Conservation (phyloP, 257 asterid species). For the Penstemon eatonii region DNA sequence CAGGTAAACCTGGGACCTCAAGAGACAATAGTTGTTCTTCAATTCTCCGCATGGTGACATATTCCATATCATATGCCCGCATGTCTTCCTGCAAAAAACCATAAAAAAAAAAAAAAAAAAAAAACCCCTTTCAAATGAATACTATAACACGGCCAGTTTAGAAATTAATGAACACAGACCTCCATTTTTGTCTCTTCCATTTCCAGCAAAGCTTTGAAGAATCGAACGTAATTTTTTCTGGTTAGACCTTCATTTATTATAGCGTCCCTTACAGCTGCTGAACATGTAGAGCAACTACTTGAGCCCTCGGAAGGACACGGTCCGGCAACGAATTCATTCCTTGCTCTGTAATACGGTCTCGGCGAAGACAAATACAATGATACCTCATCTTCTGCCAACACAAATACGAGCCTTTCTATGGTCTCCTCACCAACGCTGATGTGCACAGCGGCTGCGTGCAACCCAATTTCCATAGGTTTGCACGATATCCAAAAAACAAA, state of each 20-base stretch:
- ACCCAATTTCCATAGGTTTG: constrained; percentile 83
- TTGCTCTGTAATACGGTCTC: constrained; percentile 57
- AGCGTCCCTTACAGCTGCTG: constrained; percentile 50
- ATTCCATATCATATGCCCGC: too few species aligned
- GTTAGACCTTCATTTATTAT: constrained; percentile 53
- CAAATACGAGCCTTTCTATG: constrained; percentile 69
- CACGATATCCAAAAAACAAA: constrained; percentile 78
- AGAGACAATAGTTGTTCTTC: too few species aligned
- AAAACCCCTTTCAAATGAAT: too few species aligned
- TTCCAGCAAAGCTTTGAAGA: constrained; percentile 60
- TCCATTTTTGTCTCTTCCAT: constrained; percentile 41
- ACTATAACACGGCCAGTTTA: too few species aligned
- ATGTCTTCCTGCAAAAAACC: too few species aligned
- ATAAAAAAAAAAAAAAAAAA: too few species aligned
- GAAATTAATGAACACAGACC: too few species aligned
- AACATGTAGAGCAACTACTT: constrained; percentile 31
- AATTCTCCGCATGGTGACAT: too few species aligned
- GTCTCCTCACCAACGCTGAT: constrained; percentile 68
- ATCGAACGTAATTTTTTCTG: constrained; percentile 42
- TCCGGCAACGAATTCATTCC: constrained; percentile 59
- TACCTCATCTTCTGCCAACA: constrained; percentile 82
- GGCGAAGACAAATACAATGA: constrained; percentile 62
- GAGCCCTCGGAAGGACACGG: constrained; percentile 59
- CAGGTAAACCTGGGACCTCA: too few species aligned
- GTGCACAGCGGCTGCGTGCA: constrained; percentile 77